phyloP scores from a whole-genome alignment of 805 yeast species.

The Suhomyces tanzawaensis region DNA sequence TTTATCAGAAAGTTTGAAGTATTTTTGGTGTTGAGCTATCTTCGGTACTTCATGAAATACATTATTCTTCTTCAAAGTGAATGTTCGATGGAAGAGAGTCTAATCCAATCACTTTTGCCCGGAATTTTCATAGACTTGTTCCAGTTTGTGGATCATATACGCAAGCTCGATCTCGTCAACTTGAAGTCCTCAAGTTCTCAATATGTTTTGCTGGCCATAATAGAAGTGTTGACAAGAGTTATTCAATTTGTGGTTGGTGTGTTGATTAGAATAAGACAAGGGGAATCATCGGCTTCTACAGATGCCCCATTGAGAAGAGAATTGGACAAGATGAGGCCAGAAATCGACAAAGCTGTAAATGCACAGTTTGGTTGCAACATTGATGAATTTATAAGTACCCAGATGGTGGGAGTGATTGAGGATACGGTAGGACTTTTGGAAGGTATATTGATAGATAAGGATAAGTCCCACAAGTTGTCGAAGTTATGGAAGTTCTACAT shows the following conservation, averaged over 20 bases:
- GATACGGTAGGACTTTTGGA: constrained; percentile 11
- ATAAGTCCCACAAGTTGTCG: constrained; percentile 17
- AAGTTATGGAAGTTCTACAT: constrained; percentile 42
- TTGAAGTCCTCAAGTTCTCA: constrained; percentile 10
- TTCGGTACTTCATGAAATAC: constrained; percentile 26
- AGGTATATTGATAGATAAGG: constrained; percentile 14
- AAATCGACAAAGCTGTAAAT: constrained; percentile 2
- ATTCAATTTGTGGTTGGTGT: constrained; percentile 35
- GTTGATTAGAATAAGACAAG: constrained; percentile 23
- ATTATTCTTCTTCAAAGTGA: constrained; percentile 37
- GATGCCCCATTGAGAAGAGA: constrained; percentile 6
- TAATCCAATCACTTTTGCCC: constrained; percentile 15
- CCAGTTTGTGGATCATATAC: constrained; percentile 10
- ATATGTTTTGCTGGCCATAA: constrained; percentile 24
- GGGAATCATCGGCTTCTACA: constrained; percentile 8
- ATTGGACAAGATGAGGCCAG: constrained; percentile 4
- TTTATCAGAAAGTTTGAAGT: constrained; percentile 18
- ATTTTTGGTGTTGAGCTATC: constrained; percentile 23
- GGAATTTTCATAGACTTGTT: constrained; percentile 14
- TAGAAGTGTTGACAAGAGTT: constrained; percentile 29
- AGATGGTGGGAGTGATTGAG: constrained; percentile 13
- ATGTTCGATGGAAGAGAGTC: constrained; percentile 18
- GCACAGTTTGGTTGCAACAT: constrained; percentile 7
- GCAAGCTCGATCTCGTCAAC: not conserved
- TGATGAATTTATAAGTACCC: constrained; percentile 9